Percentiles rank a stretch among this genome's conserved stretches.
Conservation (phyloP, 164 flowering plant genomes). For the Aristolochia californica region DNA sequence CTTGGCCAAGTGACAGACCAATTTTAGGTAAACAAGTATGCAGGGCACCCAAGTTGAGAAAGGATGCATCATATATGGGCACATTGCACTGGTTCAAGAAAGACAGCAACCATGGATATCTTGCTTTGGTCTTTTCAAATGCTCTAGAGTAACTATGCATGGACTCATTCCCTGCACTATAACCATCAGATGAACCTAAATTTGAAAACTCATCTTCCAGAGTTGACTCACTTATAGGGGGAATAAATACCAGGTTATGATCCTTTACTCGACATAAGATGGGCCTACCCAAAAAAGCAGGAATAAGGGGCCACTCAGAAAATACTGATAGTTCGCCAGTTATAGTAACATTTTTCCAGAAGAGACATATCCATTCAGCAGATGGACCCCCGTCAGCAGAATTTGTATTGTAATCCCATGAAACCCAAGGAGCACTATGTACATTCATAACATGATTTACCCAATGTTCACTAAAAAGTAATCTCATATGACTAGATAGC, state of each 20-base stretch:
- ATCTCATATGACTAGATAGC: constrained; percentile 61
- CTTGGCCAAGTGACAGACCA: constrained; percentile 66
- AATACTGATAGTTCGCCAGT: constrained; percentile 61
- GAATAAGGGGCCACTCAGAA: constrained; percentile 93
- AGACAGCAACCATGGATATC: constrained; percentile 80
- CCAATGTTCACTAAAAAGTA: constrained; percentile 71
- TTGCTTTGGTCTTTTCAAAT: constrained; percentile 32
- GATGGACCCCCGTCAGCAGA: constrained; percentile 68
- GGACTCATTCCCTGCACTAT: constrained; percentile 24
- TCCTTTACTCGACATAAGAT: constrained; percentile 83
- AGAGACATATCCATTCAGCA: constrained; percentile 83
- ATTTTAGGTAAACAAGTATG: constrained; percentile 47
- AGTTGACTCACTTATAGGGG: constrained; percentile 22
- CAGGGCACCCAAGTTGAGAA: constrained; percentile 53
- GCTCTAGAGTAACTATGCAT: constrained; percentile 32
- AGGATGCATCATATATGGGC: constrained; percentile 64
- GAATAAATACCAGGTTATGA: constrained; percentile 62
- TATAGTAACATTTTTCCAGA: constrained; percentile 63
- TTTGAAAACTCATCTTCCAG: constrained; percentile 12
- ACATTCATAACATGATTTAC: constrained; percentile 62
- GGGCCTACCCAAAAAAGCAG: constrained; percentile 88
- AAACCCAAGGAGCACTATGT: constrained; percentile 80
- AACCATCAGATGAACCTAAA: constrained; percentile 8
- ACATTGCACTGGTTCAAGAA: constrained; percentile 79
- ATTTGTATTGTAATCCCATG: constrained; percentile 57